Percentiles rank a stretch among this genome's conserved stretches.
Conservation (phyloP, 2,329 filamentous ascomycete species). For the Colletotrichum nymphaeae region DNA sequence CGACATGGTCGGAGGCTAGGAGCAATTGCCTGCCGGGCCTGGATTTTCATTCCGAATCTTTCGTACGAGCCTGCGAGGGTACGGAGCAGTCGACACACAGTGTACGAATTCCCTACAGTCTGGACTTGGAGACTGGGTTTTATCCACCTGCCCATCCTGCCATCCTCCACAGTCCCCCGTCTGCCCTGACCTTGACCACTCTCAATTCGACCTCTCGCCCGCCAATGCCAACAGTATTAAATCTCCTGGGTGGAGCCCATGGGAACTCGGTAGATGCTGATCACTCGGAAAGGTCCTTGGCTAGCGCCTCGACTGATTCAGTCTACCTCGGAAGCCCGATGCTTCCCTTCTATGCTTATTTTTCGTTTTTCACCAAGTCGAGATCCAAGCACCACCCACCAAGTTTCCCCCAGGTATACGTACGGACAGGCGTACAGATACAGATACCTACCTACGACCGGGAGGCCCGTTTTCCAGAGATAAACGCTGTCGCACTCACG, state of each 20-base stretch:
- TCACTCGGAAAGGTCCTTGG: slow-evolving; percentile 28
- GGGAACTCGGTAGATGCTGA: slow-evolving; percentile 31
- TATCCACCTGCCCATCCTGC: background rate
- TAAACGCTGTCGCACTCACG: background rate
- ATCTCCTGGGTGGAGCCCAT: slow-evolving; percentile 24
- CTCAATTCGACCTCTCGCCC: slow-evolving; percentile 5
- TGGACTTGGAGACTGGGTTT: background rate
- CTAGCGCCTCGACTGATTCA: slow-evolving; percentile 21
- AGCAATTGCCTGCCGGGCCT: background rate
- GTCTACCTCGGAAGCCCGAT: slow-evolving; percentile 10
- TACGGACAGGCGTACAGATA: background rate
- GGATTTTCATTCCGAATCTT: background rate
- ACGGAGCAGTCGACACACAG: background rate
- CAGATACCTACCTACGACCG: background rate
- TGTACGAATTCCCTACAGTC: background rate
- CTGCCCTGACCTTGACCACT: slow-evolving; percentile 19
- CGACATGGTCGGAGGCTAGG: no score
- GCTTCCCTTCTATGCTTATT: slow-evolving; percentile 12
- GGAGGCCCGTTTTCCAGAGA: background rate
- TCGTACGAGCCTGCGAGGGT: background rate
- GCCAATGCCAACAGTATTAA: slow-evolving; percentile 31
- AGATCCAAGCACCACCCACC: background rate
- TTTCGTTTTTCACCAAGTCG: background rate
- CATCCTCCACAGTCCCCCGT: slow-evolving; percentile 23
- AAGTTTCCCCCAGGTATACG: no score